These are phyloP conservation scores for Kondoa subrosea DNA, from an alignment of 768 basidiomycete genomes.

Conservation along the genomic window DNA sequence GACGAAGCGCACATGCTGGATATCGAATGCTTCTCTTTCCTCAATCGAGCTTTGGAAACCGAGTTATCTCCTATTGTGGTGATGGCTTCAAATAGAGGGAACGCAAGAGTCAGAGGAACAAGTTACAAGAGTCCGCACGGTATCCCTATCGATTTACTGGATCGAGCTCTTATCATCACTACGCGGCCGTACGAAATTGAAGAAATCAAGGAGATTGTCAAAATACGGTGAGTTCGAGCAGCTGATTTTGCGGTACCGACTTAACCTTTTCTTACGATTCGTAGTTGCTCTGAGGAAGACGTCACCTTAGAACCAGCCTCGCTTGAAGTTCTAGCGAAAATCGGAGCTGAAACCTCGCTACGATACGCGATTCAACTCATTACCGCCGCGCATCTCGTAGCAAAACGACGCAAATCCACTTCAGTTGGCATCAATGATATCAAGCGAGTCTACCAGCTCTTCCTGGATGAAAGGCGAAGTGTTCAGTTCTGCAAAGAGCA, in stretches of 20 bases:
- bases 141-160: conserved; percentile 80
- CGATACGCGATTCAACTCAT: conserved; percentile 91
- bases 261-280: neutral
- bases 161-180: conserved; percentile 87
- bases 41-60: conserved; percentile 86
- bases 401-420: conserved; percentile 62
- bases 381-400: conserved; percentile 72
- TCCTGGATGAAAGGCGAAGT: conserved; percentile 83
- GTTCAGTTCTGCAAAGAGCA: conserved; percentile 73
- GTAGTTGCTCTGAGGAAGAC: conserved; percentile 84
- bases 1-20: conserved; percentile 99
- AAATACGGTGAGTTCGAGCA: conserved; percentile 51
- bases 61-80: conserved; percentile 89
- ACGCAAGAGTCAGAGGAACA: conserved; percentile 84
- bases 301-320: conserved; percentile 62
- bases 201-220: conserved; percentile 79
- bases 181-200: conserved; percentile 68
- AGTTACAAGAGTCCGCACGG: conserved; percentile 89
- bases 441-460: conserved; percentile 54
- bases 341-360: conserved; percentile 76
- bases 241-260: neutral
- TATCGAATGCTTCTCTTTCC: conserved; percentile 96
- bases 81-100: conserved; percentile 94
- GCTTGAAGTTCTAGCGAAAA: conserved; percentile 59
- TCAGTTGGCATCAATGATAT: conserved; percentile 74